Evolutionary conservation across 768 basidiomycete genomes (phyloP).

Genomic region (Calvatia gigantea): DNA sequence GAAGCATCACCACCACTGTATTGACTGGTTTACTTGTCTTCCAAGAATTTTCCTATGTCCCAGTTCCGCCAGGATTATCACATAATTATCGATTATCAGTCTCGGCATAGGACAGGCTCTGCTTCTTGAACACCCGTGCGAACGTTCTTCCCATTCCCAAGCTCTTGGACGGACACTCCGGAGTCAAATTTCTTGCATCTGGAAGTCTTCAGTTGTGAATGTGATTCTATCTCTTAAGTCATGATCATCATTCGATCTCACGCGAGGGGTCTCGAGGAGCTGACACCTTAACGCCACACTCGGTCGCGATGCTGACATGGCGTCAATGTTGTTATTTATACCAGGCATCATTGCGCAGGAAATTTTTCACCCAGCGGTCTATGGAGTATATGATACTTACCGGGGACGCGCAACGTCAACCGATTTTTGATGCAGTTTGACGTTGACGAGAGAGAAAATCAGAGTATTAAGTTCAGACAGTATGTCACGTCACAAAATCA

Average conservation of each 20-base stretch:
- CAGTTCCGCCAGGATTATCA: too few species aligned
- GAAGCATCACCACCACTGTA: conserved; percentile 6
- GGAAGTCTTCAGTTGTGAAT: neutral
- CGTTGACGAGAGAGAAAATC: conserved; percentile 10
- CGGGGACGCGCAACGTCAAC: conserved; percentile 14
- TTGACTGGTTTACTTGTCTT: conserved; percentile 9
- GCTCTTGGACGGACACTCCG: neutral
- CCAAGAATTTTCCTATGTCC: conserved; percentile 3
- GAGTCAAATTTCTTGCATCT: neutral
- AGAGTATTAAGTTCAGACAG: neutral
- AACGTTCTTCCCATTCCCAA: neutral
- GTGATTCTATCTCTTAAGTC: neutral
- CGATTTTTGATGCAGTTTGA: conserved; percentile 8
- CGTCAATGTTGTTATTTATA: conserved; percentile 6
- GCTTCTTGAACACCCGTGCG: neutral
- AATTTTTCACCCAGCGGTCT: neutral
- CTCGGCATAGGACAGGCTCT: neutral
- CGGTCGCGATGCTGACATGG: conserved; percentile 10
- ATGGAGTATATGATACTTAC: conserved; percentile 4
- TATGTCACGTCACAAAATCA: conserved; percentile 8
- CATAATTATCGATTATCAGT: neutral
- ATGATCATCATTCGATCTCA: conserved; percentile 12
- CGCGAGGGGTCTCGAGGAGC: conserved; percentile 11
- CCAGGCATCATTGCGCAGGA: conserved; percentile 1
- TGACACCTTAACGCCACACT: conserved; percentile 12